phyloP scores from a whole-genome alignment of 1,284 basidiomycete genomes.

The Retiboletus flavoniger region DNA sequence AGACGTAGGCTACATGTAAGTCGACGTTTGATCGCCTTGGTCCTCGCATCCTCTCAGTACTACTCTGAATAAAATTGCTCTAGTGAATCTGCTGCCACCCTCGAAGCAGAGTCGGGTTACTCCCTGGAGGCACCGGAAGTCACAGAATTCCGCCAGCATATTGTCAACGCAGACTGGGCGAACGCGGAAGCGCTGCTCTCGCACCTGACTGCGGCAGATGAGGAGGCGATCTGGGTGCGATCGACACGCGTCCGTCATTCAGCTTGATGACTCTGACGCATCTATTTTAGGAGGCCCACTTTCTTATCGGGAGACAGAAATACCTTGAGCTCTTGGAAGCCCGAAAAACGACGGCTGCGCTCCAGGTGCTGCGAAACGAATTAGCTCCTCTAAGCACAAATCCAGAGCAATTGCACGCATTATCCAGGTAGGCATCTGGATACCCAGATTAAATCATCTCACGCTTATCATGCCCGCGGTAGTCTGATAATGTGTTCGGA shows the following conservation, averaged over 20 bases:
- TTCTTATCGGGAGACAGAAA: slow-evolving; percentile 91
- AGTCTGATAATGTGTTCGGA: slow-evolving; percentile 90
- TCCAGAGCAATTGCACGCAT: slow-evolving; percentile 73
- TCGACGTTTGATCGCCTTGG: slow-evolving; percentile 21
- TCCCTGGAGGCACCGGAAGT: slow-evolving; percentile 80
- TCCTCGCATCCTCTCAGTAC: slow-evolving; percentile 8
- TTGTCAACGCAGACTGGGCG: slow-evolving; percentile 83
- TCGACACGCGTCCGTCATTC: slow-evolving; percentile 14
- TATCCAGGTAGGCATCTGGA: slow-evolving; percentile 69
- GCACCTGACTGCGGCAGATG: slow-evolving; percentile 64
- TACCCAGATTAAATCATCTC: neutral
- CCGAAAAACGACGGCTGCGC: slow-evolving; percentile 77
- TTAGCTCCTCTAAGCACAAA: slow-evolving; percentile 79
- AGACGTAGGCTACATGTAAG: slow-evolving; percentile 92
- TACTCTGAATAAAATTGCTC: slow-evolving; percentile 12
- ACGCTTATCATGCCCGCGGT: slow-evolving; percentile 16
- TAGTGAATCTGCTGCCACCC: slow-evolving; percentile 84
- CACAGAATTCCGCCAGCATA: slow-evolving; percentile 76
- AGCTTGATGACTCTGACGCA: slow-evolving; percentile 20
- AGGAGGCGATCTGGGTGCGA: slow-evolving; percentile 65
- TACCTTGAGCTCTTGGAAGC: slow-evolving; percentile 93
- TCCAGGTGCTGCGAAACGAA: slow-evolving; percentile 84
- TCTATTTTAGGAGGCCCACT: slow-evolving; percentile 67
- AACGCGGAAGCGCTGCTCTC: slow-evolving; percentile 74
- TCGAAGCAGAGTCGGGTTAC: slow-evolving; percentile 93